phyloP scores from a whole-genome alignment of 768 basidiomycete species.

The Suillus placidus region DNA sequence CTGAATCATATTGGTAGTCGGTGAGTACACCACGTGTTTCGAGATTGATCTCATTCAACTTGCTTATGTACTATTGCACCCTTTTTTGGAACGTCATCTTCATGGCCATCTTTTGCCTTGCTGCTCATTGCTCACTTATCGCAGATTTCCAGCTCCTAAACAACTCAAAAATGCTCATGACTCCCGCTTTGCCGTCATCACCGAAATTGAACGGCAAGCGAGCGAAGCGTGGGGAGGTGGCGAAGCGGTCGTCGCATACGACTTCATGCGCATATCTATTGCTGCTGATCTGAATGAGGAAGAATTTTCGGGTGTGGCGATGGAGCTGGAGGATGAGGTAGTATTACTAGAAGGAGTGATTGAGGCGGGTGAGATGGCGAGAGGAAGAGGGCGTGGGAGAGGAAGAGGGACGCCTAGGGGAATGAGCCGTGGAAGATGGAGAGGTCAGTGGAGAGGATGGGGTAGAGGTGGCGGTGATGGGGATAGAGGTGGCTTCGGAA shows the following conservation, averaged over 20 bases:
- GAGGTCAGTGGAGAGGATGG: slow-evolving; percentile 37
- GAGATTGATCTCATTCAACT: not conserved
- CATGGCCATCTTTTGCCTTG: not conserved
- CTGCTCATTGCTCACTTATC: not conserved
- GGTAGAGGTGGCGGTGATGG: slow-evolving; percentile 47
- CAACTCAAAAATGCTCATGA: slow-evolving; percentile 31
- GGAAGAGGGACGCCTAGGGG: slow-evolving; percentile 1
- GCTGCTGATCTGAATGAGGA: slow-evolving; percentile 22
- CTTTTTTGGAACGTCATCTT: not conserved
- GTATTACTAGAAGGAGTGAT: not conserved
- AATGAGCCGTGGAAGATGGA: slow-evolving; percentile 1
- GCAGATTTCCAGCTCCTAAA: slow-evolving; percentile 58
- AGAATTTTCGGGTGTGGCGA: not conserved
- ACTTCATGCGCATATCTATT: slow-evolving; percentile 54
- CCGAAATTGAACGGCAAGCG: slow-evolving; percentile 67
- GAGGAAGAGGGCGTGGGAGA: slow-evolving; percentile 5
- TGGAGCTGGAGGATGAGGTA: not conserved
- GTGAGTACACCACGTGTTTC: slow-evolving; percentile 38
- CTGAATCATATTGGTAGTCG: slow-evolving; percentile 79
- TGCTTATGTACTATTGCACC: not conserved
- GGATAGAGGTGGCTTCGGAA: not conserved
- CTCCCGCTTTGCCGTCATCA: slow-evolving; percentile 48
- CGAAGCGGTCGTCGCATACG: slow-evolving; percentile 55
- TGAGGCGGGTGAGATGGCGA: not conserved
- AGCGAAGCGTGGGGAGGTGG: slow-evolving; percentile 56